These are phyloP conservation scores for Triticum aestivum DNA, from an alignment of 176 grass and related monocot genomes.

Conservation along the genomic window DNA sequence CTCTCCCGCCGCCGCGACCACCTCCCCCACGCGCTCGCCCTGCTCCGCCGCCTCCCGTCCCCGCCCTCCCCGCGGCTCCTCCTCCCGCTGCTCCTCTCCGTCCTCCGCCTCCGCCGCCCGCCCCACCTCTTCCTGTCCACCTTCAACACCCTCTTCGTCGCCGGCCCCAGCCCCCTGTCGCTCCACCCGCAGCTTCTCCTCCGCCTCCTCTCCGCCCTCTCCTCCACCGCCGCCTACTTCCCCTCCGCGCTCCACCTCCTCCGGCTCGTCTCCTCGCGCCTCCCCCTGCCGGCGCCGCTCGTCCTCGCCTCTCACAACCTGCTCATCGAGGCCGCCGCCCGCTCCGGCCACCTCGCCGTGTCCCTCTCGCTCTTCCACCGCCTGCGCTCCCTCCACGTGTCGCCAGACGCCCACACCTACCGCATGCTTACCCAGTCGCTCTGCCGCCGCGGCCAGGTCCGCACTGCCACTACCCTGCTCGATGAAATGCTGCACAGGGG, in stretches of 20 bases:
- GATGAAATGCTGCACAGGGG: constrained; percentile 85
- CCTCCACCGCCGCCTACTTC: constrained; percentile 48
- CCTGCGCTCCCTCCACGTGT: constrained; percentile 46
- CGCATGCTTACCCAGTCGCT: constrained; percentile 56
- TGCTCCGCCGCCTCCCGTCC: constrained; percentile 50
- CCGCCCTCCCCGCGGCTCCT: constrained; percentile 48
- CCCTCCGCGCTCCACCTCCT: constrained; percentile 48
- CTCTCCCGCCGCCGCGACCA: constrained; percentile 51
- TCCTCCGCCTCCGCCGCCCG: constrained; percentile 44
- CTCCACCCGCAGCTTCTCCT: constrained; percentile 41
- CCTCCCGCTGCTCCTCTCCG: constrained; percentile 50
- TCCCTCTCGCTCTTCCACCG: constrained; percentile 67
- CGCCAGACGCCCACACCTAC: constrained; percentile 61
- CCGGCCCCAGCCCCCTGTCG: constrained; percentile 40
- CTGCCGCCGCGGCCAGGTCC: constrained; percentile 65
- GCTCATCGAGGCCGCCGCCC: constrained; percentile 66
- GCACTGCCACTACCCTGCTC: constrained; percentile 53
- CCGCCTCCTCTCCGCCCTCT: constrained; percentile 39
- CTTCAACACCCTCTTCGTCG: constrained; percentile 53
- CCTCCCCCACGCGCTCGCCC: constrained; percentile 52
- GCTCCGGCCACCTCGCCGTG: constrained; percentile 49
- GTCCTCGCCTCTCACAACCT: constrained; percentile 68
- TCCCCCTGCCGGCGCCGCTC: constrained; percentile 43
- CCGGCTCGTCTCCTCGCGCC: constrained; percentile 41
- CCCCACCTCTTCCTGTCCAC: constrained; percentile 57